A percentile compares a stretch with the other conserved stretches of the same genome.
These are phyloP conservation scores for Tetrastigma voinierianum DNA, from an alignment of 164 flowering plant genomes.

Conservation along the genomic window DNA sequence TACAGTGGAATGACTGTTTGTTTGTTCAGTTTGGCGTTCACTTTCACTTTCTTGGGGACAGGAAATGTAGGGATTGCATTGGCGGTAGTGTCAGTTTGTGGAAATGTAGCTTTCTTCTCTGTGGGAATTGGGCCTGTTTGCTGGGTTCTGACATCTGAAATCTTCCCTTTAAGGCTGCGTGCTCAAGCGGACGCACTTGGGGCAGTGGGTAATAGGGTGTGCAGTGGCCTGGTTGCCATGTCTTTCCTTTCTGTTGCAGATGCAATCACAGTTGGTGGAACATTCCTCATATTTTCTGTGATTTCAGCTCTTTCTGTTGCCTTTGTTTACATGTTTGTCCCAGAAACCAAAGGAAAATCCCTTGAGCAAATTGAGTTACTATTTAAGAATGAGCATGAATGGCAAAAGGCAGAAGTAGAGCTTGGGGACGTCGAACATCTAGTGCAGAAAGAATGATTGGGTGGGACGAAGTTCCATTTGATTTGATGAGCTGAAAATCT, in stretches of 20 bases:
- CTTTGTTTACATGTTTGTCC: constrained; percentile 64
- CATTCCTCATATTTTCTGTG: constrained; percentile 63
- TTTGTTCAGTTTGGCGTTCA: constrained; percentile 48
- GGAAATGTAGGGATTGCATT: constrained; percentile 45
- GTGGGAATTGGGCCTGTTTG: constrained; percentile 90
- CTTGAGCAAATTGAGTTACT: constrained; percentile 80
- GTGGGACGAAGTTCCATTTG: neutral
- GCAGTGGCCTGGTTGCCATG: constrained; percentile 90
- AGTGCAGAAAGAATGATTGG: constrained; percentile 43
- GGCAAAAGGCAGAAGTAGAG: constrained; percentile 52
- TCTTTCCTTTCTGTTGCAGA: constrained; percentile 77
- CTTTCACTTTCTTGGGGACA: constrained; percentile 39
- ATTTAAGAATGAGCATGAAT: constrained; percentile 49
- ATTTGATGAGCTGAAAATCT: neutral
- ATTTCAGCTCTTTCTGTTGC: constrained; percentile 68
- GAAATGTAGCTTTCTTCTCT: constrained; percentile 94
- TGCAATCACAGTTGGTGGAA: constrained; percentile 70
- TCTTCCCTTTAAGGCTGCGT: constrained; percentile 76
- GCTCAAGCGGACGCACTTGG: constrained; percentile 93
- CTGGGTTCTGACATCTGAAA: constrained; percentile 91
- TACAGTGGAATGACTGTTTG: constrained; percentile 93
- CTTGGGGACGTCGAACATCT: constrained; percentile 73
- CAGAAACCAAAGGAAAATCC: constrained; percentile 92
- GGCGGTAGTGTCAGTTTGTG: constrained; percentile 65
- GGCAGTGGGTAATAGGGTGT: constrained; percentile 80